Base-by-base conservation (phyloP, 495 filamentous ascomycete species). In the Podospora conica region DNA sequence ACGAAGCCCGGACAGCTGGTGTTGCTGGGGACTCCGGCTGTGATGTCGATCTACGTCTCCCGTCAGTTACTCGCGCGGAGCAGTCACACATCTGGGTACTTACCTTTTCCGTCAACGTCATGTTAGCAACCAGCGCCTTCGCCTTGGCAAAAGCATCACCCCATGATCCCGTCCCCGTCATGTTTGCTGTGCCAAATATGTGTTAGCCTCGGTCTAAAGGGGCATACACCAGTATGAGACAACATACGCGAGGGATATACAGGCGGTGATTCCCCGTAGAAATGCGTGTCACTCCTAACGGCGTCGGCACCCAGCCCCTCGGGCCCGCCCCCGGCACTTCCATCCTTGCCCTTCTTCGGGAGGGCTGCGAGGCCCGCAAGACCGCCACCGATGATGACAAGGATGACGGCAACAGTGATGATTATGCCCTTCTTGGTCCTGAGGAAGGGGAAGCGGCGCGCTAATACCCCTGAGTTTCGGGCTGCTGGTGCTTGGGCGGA, bases 31-130 rank as follows among this genome's bases (percentile, higher is more conserved):
- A 75, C 68, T 5, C 86, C 86, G 2, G 79, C 80, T 0, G 85
- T 87, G 60, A 88, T 75, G 59, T 78, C 81, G 55, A 83, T 79
- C 78, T 80, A n/a, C 66, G 5, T 27, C 21, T n/a, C 9, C 58
- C 9, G 40, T 23, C 23, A 69, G 11, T 22, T 5, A 15, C 24
- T 12, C 15, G 2, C 15, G 11, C 33, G n/a, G 29, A 53, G 12
- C 21, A 28, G 24, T 21, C 1, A 55, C 66, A 5, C 25, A 4
- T 78, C 2, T 80, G 82, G 33, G 84, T 75, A 54, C 80, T 77
- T 57, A 88, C 84, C 77, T 88, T 89, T 65, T 90, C 86, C 11
- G 85, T 83, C 10, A 83, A 70, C 1, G 84, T 86, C 75, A 90
- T 78, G 62, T 85, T 77, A 1, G 76, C 74, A 3, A 89, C 86